Percentiles rank a stretch among this genome's conserved stretches.
Evolutionary conservation across 1,284 basidiomycete species (phyloP).

Genomic region (Trichosporon sp.): DNA sequence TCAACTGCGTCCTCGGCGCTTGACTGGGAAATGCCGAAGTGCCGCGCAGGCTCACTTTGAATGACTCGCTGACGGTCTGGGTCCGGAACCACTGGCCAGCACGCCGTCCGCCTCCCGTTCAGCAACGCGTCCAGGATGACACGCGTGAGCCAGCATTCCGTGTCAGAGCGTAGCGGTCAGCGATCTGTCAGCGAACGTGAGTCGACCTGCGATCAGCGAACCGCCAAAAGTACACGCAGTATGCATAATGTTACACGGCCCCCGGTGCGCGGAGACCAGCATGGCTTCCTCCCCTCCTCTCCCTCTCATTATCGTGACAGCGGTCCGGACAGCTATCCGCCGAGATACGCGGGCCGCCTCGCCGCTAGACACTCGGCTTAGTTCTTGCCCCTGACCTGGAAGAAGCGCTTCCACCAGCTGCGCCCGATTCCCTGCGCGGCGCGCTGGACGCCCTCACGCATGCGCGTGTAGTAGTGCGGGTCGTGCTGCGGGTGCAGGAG

Average conservation of each 20-base stretch:
- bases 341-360: too few species aligned
- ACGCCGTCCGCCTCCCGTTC: too few species aligned
- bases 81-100: too few species aligned
- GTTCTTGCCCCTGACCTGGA: conserved; percentile 42
- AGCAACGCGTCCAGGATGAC: too few species aligned
- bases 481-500: conserved; percentile 41
- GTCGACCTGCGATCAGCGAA: background rate
- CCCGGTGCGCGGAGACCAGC: conserved; percentile 48
- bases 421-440: conserved; percentile 38
- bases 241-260: background rate
- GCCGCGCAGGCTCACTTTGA: too few species aligned
- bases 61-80: too few species aligned
- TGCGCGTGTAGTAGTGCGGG: conserved; percentile 40
- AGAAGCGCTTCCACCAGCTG: conserved; percentile 46
- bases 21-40: too few species aligned
- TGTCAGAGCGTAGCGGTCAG: too few species aligned
- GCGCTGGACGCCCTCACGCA: conserved; percentile 40
- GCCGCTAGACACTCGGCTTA: conserved; percentile 20
- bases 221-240: background rate
- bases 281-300: conserved; percentile 14
- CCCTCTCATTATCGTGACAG: too few species aligned
- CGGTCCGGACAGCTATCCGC: too few species aligned
- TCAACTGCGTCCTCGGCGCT: too few species aligned
- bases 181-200: background rate
- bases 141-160: background rate